A percentile compares a stretch with the other conserved stretches of the same genome.
Evolutionary conservation across 1,284 basidiomycete genomes (phyloP).

Genomic region (Moesziomyces aphidis): DNA sequence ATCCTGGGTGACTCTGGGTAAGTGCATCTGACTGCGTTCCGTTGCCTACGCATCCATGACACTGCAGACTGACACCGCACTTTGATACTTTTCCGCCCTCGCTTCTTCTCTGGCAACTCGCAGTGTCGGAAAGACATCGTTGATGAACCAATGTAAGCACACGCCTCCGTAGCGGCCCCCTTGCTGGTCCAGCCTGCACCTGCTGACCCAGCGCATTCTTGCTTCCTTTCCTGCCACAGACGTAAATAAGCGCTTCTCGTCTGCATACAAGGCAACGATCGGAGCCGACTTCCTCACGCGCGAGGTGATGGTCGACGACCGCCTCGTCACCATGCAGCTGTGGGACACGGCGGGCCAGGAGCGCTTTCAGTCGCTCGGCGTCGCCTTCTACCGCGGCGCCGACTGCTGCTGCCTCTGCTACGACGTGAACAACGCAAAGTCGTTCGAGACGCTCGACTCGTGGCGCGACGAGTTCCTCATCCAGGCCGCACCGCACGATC

Average conservation of each 20-base stretch:
- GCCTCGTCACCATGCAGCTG: constrained; percentile 95
- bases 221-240: constrained; percentile 67
- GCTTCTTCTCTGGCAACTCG: background rate
- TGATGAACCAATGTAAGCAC: constrained; percentile 91
- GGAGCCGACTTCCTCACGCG: constrained; percentile 80
- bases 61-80: background rate
- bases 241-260: constrained; percentile 99
- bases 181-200: background rate
- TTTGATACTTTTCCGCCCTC: constrained; percentile 1
- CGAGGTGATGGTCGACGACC: constrained; percentile 98
- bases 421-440: constrained; percentile 98
- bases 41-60: background rate
- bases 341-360: constrained; percentile 99
- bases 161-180: background rate
- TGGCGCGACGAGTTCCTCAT: constrained; percentile 68
- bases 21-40: background rate
- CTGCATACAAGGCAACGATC: constrained; percentile 86
- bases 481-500: constrained; percentile 94
- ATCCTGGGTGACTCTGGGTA: constrained; percentile 65
- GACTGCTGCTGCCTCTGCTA: constrained; percentile 96
- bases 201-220: background rate
- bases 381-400: constrained; percentile 98
- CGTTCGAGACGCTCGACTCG: constrained; percentile 82
- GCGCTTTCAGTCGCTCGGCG: constrained; percentile 97
- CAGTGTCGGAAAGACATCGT: constrained; percentile 96